Evolutionary conservation across 148 eudicot genomes (phyloP).

Genomic region (Rhododendron ferrugineum): DNA sequence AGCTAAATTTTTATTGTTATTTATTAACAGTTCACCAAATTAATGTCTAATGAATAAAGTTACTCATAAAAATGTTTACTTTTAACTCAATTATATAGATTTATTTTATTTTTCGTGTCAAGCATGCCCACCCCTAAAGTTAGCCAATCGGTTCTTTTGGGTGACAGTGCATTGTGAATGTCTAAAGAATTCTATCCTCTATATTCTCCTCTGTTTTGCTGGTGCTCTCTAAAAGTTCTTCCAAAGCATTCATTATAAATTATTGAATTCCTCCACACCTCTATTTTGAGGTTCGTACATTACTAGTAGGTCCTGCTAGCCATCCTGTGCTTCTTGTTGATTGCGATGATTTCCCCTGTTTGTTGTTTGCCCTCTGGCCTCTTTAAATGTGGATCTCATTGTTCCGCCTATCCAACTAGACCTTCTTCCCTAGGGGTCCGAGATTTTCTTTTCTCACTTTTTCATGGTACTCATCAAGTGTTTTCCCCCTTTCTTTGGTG

Average conservation of each 20-base stretch:
- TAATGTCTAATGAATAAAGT: too few species aligned
- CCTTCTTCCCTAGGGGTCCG: not conserved
- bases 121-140: too few species aligned
- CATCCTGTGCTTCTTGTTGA: constrained; percentile 5
- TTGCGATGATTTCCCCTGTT: not conserved
- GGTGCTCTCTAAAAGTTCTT: constrained; percentile 5
- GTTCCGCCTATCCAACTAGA: not conserved
- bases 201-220: not conserved
- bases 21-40: too few species aligned
- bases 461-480: constrained; percentile 7
- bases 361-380: not conserved
- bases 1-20: too few species aligned
- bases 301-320: not conserved
- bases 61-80: too few species aligned
- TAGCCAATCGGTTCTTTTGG: not conserved
- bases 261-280: not conserved
- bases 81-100: too few species aligned
- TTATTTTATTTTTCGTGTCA: too few species aligned
- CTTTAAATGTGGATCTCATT: not conserved
- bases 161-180: not conserved
- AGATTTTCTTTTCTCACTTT: not conserved
- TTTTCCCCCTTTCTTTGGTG: not conserved
- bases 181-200: not conserved
- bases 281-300: not conserved
- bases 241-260: not conserved